Evolutionary conservation across 352 stramenopile species (phyloP).

Genomic region (Globisporangium paroecandrum): DNA sequence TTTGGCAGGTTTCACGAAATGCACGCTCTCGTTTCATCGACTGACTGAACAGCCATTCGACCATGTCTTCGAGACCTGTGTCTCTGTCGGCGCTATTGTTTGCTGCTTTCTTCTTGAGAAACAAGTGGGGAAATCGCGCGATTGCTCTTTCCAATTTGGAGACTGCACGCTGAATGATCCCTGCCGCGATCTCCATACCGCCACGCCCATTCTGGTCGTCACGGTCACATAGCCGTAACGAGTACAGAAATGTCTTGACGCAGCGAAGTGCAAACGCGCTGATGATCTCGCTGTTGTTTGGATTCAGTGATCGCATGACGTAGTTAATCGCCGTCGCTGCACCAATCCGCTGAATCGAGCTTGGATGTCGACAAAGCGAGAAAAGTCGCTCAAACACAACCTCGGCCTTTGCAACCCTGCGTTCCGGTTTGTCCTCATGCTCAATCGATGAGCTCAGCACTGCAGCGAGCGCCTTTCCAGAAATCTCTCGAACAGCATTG

Average conservation of each 20-base stretch:
- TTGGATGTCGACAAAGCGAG: conserved; percentile 64
- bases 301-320: conserved; percentile 59
- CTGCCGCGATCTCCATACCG: conserved; percentile 37
- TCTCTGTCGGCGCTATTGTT: conserved; percentile 14
- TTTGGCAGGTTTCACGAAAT: conserved; percentile 39
- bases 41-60: conserved; percentile 40
- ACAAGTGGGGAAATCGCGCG: conserved; percentile 45
- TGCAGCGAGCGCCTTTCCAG: conserved; percentile 51
- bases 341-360: conserved; percentile 54
- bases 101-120: conserved; percentile 21
- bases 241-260: conserved; percentile 63
- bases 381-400: conserved; percentile 72
- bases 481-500: conserved; percentile 57
- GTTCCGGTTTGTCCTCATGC: conserved; percentile 15
- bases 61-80: conserved; percentile 21
- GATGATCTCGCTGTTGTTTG: conserved; percentile 50
- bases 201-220: conserved; percentile 28
- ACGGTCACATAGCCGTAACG: conserved; percentile 56
- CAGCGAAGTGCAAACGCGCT: conserved; percentile 58
- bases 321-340: conserved; percentile 62
- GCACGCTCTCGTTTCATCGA: conserved; percentile 29
- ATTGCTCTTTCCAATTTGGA: conserved; percentile 58
- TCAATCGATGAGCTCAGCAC: conserved; percentile 51
- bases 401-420: conserved; percentile 27
- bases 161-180: conserved; percentile 65